These are phyloP conservation scores for Fusarium sp. DNA, from an alignment of 2,329 filamentous ascomycete species.

Conservation along the genomic window DNA sequence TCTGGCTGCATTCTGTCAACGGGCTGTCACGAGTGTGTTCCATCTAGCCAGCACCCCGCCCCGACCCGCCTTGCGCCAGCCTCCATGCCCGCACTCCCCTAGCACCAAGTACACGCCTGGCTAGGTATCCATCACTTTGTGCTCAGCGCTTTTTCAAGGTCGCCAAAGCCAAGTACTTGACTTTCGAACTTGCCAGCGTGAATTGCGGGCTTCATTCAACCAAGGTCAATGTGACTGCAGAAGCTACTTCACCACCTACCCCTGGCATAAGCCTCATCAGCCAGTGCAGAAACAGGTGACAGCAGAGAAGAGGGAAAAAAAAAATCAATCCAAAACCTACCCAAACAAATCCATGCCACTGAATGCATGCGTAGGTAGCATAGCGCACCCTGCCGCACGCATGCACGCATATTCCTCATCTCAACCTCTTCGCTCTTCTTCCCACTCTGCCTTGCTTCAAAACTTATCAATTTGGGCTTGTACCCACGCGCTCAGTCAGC, in stretches of 20 bases:
- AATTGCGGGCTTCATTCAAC: conserved; percentile 25
- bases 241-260: conserved; percentile 32
- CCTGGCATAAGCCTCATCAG: conserved; percentile 40
- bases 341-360: conserved; percentile 41
- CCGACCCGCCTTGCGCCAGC: conserved; percentile 45
- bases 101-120: conserved; percentile 37
- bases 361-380: conserved; percentile 41
- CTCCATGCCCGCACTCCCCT: conserved; percentile 40
- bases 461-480: background rate
- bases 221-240: conserved; percentile 10
- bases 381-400: conserved; percentile 37
- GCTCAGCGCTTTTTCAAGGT: conserved; percentile 23
- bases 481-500: conserved; percentile 30
- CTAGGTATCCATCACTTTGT: conserved; percentile 12
- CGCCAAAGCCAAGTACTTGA: conserved; percentile 9
- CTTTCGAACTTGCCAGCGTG: conserved; percentile 24
- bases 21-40: conserved; percentile 47
- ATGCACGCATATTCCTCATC: conserved; percentile 15
- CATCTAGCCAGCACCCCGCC: conserved; percentile 45
- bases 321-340: conserved; percentile 5
- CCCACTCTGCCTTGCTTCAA: conserved; percentile 11
- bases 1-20: conserved; percentile 36
- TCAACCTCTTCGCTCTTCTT: conserved; percentile 14
- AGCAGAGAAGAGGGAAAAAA: background rate
- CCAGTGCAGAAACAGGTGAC: conserved; percentile 26